These are phyloP conservation scores for Allantophomopsis cytisporea DNA, from an alignment of 2,329 filamentous ascomycete genomes.

Conservation along the genomic window DNA sequence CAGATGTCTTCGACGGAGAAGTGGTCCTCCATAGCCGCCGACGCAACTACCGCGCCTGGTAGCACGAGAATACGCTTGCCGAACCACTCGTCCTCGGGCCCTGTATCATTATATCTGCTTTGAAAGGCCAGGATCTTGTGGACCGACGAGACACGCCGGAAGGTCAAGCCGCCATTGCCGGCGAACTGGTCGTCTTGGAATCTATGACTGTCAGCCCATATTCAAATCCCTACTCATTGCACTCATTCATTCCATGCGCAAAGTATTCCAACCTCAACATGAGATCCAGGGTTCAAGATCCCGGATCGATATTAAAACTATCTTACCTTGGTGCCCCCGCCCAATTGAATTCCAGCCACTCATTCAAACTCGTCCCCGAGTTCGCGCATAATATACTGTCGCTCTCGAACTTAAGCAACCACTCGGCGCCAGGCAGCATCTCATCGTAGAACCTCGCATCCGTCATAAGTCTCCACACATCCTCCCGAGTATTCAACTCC, in stretches of 20 bases:
- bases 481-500: conserved; percentile 29
- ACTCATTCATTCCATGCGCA: too few relatives aligned
- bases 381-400: conserved; percentile 43
- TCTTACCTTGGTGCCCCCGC: conserved; percentile 34
- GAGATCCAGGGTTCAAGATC: too few relatives aligned
- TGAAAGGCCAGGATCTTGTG: conserved; percentile 32
- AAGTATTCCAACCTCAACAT: too few relatives aligned
- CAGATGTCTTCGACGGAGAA: conserved; percentile 36
- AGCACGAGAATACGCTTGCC: conserved; percentile 30
- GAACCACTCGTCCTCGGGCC: conserved; percentile 43
- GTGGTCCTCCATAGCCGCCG: conserved; percentile 21
- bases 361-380: conserved; percentile 33
- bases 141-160: conserved; percentile 37
- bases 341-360: conserved; percentile 41
- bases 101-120: conserved; percentile 31
- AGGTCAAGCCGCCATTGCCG: conserved; percentile 38
- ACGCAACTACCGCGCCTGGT: conserved; percentile 32
- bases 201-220: conserved; percentile 11
- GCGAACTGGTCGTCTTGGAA: conserved; percentile 28
- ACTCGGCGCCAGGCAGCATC: conserved; percentile 34
- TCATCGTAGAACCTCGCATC: conserved; percentile 37
- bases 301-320: too few relatives aligned
- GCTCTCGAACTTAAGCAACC: conserved; percentile 39
- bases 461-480: conserved; percentile 32
- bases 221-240: too few relatives aligned